Base-by-base conservation (phyloP, 805 yeast species). In the Yamadazyma ubonensis region DNA sequence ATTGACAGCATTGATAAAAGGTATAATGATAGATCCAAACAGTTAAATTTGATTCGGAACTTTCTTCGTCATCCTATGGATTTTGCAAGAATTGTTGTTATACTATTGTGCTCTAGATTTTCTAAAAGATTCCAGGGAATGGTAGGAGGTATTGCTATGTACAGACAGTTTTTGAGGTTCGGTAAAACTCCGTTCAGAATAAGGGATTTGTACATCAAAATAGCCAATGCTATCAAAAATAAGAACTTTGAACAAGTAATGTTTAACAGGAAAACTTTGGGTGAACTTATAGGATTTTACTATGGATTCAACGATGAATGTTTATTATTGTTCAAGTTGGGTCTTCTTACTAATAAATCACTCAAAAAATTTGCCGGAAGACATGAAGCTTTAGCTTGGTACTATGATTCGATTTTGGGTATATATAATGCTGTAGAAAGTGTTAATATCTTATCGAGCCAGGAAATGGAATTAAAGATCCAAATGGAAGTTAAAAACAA, bases 381-480 rank as follows among this genome's bases (percentile, higher is more conserved):
- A 51, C 87, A 84, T 55, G 87, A 81, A 57, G 67, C 80, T 2
- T 62, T 75, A 27, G 79, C 86, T 0, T 83, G 91, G 90, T 80
- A 79, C 61, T 70, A 71, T 39, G 85, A 79, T 52, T 78, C 85
- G 14, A 47, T 83, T 42, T 56, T 81, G 11, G 79, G 79, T 1
- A 55, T 82, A 36, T 75, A 77, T 54, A 72, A 72, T 41, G 75
- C 79, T 16, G 70, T 71, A 53, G 60, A 57, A 12, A 65, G 67
- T 39, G 59, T 78, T 37, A 61, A 62, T 29, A 53, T 52, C n/a
- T 60, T 77, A 17, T 57, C 61, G 10, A 73, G 67, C 30, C 69
- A 70, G 47, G 83, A 79, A 50, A 60, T 71, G 48, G 79, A 77
- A 38, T 46, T 79, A 22, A 70, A 66, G 45, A 74, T 83, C 32